Evolutionary conservation across 2,329 filamentous ascomycete genomes (phyloP).

Genomic region (Ceratocystis albifundus): DNA sequence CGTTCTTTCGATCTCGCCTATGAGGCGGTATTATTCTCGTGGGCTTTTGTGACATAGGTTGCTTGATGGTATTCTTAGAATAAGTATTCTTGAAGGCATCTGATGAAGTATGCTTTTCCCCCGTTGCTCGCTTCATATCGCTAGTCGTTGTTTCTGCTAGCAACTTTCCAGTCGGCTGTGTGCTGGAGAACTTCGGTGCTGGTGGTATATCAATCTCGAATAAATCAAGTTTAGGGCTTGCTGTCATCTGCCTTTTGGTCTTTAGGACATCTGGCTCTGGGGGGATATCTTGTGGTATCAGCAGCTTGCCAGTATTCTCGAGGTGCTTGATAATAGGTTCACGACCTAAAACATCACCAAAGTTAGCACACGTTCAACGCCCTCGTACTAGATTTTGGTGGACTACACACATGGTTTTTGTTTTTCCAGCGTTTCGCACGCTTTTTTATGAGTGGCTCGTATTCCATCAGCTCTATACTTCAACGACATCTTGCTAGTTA

Average conservation of each 20-base stretch:
- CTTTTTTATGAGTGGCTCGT: background rate
- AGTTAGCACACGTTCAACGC: background rate
- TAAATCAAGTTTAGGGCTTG: conserved; percentile 5
- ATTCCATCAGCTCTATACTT: background rate
- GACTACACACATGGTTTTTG: background rate
- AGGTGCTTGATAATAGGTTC: background rate
- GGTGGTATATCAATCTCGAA: conserved; percentile 1
- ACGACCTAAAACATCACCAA: background rate
- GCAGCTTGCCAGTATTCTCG: background rate
- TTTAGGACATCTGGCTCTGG: background rate
- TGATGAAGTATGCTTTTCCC: background rate
- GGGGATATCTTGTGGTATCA: background rate
- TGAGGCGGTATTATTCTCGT: background rate
- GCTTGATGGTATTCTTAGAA: background rate
- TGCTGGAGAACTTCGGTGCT: background rate
- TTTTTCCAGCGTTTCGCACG: background rate
- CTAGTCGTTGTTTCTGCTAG: background rate
- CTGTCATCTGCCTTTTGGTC: background rate
- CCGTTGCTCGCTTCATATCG: background rate
- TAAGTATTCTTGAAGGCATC: background rate
- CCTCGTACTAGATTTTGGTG: background rate
- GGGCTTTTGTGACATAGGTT: background rate
- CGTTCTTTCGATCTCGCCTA: background rate
- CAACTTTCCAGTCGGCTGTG: background rate
- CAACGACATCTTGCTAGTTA: no score